Evolutionary conservation across 345 rosid species (phyloP).

Genomic region (Populus nigra): DNA sequence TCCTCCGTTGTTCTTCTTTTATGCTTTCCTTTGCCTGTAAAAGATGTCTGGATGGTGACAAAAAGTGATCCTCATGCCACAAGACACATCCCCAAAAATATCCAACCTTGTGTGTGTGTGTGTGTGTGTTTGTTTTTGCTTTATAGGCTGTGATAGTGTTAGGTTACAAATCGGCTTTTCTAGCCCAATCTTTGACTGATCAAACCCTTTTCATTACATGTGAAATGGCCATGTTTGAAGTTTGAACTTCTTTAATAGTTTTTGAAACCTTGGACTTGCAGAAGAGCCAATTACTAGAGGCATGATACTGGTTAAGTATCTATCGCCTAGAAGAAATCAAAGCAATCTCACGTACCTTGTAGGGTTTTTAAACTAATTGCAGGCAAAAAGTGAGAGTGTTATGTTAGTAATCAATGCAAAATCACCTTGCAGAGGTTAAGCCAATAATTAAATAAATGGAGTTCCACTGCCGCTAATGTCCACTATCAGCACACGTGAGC

Average conservation of each 20-base stretch:
- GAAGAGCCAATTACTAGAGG: constrained; percentile 13
- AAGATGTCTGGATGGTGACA: constrained; percentile 19
- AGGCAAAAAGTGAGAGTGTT: neutral
- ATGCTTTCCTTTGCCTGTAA: neutral
- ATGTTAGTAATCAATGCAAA: neutral
- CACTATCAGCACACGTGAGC: neutral
- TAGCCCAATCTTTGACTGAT: constrained; percentile 12
- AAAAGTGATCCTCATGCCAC: neutral
- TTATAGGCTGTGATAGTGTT: neutral
- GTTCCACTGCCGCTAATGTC: neutral
- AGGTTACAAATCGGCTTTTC: constrained; percentile 4
- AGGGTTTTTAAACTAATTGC: neutral
- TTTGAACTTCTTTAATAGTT: neutral
- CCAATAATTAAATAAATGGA: neutral
- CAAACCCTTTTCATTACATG: neutral
- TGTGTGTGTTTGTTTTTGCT: neutral
- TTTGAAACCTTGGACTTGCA: constrained; percentile 1
- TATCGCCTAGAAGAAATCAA: neutral
- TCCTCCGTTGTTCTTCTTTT: neutral
- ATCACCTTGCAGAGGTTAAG: neutral
- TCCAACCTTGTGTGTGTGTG: neutral
- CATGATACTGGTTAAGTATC: neutral
- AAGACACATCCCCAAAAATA: neutral
- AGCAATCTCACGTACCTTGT: neutral
- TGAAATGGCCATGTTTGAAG: neutral